Percentiles rank a stretch among this genome's conserved stretches.
These are phyloP conservation scores for Cerrena zonata DNA, from an alignment of 1,284 basidiomycete genomes.

Conservation along the genomic window DNA sequence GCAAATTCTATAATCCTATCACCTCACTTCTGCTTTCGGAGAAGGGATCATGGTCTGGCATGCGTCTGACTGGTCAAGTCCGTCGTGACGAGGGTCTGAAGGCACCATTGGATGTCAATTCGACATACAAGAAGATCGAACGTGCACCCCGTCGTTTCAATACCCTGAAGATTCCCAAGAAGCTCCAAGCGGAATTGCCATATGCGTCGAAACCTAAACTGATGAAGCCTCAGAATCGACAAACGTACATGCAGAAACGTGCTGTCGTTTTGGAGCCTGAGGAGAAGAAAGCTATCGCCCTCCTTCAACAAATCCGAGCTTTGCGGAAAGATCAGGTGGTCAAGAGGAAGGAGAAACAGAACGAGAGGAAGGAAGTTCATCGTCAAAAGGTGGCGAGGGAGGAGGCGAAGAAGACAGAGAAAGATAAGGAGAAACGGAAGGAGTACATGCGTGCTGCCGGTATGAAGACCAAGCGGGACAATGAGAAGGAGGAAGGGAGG, in stretches of 20 bases:
- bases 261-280: constrained; percentile 93
- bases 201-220: constrained; percentile 90
- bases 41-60: constrained; percentile 80
- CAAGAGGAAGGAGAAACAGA: constrained; percentile 79
- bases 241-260: constrained; percentile 86
- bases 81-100: constrained; percentile 79
- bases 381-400: constrained; percentile 68
- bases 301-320: constrained; percentile 92
- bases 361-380: constrained; percentile 58
- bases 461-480: constrained; percentile 64
- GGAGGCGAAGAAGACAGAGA: constrained; percentile 63
- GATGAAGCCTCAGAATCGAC: constrained; percentile 66
- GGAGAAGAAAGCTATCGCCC: constrained; percentile 87
- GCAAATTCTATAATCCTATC: constrained; percentile 95
- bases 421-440: constrained; percentile 75
- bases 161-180: constrained; percentile 81
- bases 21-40: constrained; percentile 82
- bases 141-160: constrained; percentile 86
- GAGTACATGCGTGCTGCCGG: constrained; percentile 73
- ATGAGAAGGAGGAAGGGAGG: constrained; percentile 52
- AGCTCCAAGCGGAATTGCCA: constrained; percentile 83
- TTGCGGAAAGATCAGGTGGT: constrained; percentile 83
- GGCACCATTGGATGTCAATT: constrained; percentile 80
- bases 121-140: constrained; percentile 80
- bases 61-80: constrained; percentile 93